Conservation (phyloP, 306 rosid species). For the Vicia faba region DNA sequence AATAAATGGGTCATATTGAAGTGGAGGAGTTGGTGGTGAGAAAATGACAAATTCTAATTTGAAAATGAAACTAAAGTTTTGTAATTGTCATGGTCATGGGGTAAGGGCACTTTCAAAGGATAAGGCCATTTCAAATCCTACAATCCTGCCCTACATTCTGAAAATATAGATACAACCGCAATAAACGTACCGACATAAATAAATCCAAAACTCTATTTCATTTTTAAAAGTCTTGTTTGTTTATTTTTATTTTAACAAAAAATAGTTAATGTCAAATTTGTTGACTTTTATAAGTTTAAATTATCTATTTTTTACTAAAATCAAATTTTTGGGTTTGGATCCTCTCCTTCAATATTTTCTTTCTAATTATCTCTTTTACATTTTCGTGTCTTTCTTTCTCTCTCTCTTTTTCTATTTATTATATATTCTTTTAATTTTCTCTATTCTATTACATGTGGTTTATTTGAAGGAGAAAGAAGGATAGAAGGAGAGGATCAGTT, state of each 20-base stretch:
- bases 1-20: neutral
- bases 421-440: too few species aligned
- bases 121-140: constrained; percentile 17
- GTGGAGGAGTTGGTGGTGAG: constrained; percentile 29
- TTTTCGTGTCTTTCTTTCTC: too few species aligned
- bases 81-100: constrained; percentile 32
- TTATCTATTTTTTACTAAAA: too few species aligned
- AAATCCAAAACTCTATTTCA: neutral
- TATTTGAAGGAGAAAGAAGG: too few species aligned
- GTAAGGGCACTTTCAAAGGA: constrained; percentile 32
- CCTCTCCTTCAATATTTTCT: too few species aligned
- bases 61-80: constrained; percentile 30
- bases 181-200: constrained; percentile 37
- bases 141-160: constrained; percentile 24
- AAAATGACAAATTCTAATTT: constrained; percentile 38
- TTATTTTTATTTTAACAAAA: neutral
- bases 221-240: neutral
- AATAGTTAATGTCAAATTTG: constrained; percentile 1
- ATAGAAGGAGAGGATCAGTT: too few species aligned
- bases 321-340: too few species aligned
- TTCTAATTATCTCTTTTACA: too few species aligned
- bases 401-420: too few species aligned
- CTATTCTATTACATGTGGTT: too few species aligned
- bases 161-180: constrained; percentile 16
- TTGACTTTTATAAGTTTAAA: neutral